A percentile compares a stretch with the other conserved stretches of the same genome.
Conservation (phyloP, 2,329 filamentous ascomycete species). For the Diplodia seriata region DNA sequence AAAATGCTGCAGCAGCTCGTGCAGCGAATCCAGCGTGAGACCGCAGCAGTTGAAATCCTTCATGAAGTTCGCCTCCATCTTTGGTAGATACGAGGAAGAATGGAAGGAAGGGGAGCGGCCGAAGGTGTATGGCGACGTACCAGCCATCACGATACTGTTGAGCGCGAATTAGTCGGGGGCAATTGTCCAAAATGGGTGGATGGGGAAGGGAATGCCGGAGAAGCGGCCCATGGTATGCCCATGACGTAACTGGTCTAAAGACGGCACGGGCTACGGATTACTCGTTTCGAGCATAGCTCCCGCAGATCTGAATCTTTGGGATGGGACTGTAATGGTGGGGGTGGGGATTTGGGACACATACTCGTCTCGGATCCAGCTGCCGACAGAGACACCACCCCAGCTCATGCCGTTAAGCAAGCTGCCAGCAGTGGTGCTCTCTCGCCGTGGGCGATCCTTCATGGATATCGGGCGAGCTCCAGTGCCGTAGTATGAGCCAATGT, state of each 20-base stretch:
- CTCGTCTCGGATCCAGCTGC: slow-evolving; percentile 98
- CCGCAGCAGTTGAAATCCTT: slow-evolving; percentile 96
- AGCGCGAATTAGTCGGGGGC: slow-evolving; percentile 30
- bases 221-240: not conserved
- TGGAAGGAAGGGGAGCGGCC: slow-evolving; percentile 94
- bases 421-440: slow-evolving; percentile 66
- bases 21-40: slow-evolving; percentile 84
- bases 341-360: slow-evolving; percentile 63
- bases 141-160: slow-evolving; percentile 87
- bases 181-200: not conserved
- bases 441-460: slow-evolving; percentile 61
- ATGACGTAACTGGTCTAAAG: slow-evolving; percentile 14
- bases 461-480: slow-evolving; percentile 67
- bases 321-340: not conserved
- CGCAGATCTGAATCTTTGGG: not conserved
- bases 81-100: slow-evolving; percentile 94
- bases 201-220: not conserved
- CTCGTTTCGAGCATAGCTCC: not conserved
- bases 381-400: slow-evolving; percentile 95
- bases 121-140: slow-evolving; percentile 87
- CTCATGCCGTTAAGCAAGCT: slow-evolving; percentile 82
- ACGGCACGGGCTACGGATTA: not conserved
- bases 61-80: slow-evolving; percentile 97
- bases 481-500: slow-evolving; percentile 61
- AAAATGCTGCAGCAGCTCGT: slow-evolving; percentile 95